phyloP scores from a whole-genome alignment of 2,329 filamentous ascomycete species.

The Mycocentrospora acerina region DNA sequence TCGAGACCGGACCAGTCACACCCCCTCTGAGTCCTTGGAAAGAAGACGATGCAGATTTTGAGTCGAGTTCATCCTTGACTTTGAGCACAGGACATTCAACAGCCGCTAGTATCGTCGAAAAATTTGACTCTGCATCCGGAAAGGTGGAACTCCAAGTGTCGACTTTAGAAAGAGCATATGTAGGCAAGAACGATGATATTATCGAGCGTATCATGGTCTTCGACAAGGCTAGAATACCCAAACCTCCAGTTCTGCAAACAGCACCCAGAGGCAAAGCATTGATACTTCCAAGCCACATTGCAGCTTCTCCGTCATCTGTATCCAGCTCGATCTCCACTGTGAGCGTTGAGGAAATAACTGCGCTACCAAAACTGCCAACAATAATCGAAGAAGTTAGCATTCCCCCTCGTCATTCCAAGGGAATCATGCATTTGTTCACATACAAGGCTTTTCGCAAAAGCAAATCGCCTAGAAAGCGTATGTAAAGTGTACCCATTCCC shows the following conservation, averaged over 20 bases:
- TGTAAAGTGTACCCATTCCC: no score
- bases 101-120: slow-evolving; percentile 3
- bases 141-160: slow-evolving; percentile 5
- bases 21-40: slow-evolving; percentile 22
- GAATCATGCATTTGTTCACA: not conserved
- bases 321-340: not conserved
- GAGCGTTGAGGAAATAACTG: slow-evolving; percentile 17
- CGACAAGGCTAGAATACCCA: slow-evolving; percentile 18
- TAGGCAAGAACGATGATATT: slow-evolving; percentile 17
- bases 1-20: slow-evolving; percentile 7
- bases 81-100: slow-evolving; percentile 16
- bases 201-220: slow-evolving; percentile 28
- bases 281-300: not conserved
- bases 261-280: slow-evolving; percentile 19
- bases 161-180: not conserved
- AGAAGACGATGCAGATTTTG: no score
- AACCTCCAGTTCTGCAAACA: slow-evolving; percentile 23
- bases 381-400: not conserved
- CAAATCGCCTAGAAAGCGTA: no score
- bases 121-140: slow-evolving; percentile 9
- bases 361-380: slow-evolving; percentile 13
- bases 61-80: slow-evolving; percentile 17
- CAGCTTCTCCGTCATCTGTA: no score
- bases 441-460: not conserved
- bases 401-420: not conserved